A percentile compares a stretch with the other conserved stretches of the same genome.
phyloP scores from a whole-genome alignment of 2,329 filamentous ascomycete genomes.

The Aspergillus japonicus region DNA sequence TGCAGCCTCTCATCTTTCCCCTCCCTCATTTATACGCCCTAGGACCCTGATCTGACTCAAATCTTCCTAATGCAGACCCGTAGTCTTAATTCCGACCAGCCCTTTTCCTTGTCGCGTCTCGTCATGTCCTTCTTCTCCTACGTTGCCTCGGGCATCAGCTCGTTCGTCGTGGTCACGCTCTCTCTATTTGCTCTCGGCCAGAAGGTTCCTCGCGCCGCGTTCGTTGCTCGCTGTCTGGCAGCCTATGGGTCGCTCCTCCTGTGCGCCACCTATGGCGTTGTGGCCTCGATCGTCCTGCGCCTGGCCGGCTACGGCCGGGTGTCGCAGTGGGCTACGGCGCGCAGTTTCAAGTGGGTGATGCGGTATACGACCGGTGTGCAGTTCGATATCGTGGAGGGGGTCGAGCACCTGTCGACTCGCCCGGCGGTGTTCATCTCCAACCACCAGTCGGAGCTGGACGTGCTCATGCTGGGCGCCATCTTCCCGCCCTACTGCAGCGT shows the following conservation, averaged over 20 bases:
- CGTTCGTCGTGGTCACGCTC: slow-evolving; percentile 62
- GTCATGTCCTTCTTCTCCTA: slow-evolving; percentile 64
- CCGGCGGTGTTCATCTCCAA: slow-evolving; percentile 92
- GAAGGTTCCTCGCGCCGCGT: slow-evolving; percentile 45
- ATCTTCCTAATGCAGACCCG: neutral
- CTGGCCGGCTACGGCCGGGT: slow-evolving; percentile 70
- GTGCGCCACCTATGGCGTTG: slow-evolving; percentile 69
- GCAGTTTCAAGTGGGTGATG: slow-evolving; percentile 80
- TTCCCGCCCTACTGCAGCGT: slow-evolving; percentile 92
- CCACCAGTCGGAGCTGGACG: slow-evolving; percentile 94
- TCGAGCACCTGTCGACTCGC: slow-evolving; percentile 63
- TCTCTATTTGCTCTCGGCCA: slow-evolving; percentile 46
- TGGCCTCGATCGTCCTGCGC: slow-evolving; percentile 70
- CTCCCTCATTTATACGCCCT: neutral
- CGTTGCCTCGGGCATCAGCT: slow-evolving; percentile 59
- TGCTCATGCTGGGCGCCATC: slow-evolving; percentile 82
- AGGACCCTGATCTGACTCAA: neutral
- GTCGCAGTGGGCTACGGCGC: slow-evolving; percentile 80
- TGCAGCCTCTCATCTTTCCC: neutral
- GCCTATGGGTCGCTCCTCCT: slow-evolving; percentile 46
- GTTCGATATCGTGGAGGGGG: slow-evolving; percentile 69
- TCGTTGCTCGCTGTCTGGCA: slow-evolving; percentile 47
- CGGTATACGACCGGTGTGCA: slow-evolving; percentile 69
- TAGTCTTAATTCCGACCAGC: neutral
- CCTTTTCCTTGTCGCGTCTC: neutral